Evolutionary conservation across 257 asterid genomes (phyloP).

Genomic region (Solanum sejunctum): DNA sequence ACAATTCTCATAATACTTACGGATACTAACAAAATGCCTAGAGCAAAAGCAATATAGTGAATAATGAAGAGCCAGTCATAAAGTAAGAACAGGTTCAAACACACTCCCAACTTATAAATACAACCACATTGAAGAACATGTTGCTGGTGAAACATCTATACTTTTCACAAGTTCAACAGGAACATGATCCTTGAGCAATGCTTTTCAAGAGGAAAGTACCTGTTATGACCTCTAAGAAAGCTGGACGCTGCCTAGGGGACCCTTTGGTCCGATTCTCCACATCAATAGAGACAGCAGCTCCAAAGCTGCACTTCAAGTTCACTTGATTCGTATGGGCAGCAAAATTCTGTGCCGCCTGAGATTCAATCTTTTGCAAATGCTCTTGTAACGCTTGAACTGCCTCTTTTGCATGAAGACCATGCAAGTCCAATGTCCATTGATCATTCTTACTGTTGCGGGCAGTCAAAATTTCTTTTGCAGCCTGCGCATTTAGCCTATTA

Average conservation of each 20-base stretch:
- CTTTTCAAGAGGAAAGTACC: slow-evolving; percentile 32
- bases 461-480: slow-evolving; percentile 66
- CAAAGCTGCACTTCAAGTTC: slow-evolving; percentile 14
- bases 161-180: no score
- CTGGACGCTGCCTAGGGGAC: slow-evolving; percentile 31
- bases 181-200: not conserved
- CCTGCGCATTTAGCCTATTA: slow-evolving; percentile 59
- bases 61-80: not conserved
- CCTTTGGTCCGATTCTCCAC: slow-evolving; percentile 18
- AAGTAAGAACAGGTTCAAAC: not conserved
- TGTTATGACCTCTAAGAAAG: slow-evolving; percentile 67
- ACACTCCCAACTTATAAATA: not conserved
- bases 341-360: slow-evolving; percentile 19
- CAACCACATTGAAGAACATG: not conserved
- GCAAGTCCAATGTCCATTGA: slow-evolving; percentile 75
- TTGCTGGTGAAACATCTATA: not conserved
- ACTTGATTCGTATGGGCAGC: slow-evolving; percentile 1
- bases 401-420: slow-evolving; percentile 89
- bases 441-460: slow-evolving; percentile 56
- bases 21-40: not conserved
- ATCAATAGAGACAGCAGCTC: slow-evolving; percentile 10
- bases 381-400: slow-evolving; percentile 74
- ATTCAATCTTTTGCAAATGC: slow-evolving; percentile 53
- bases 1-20: not conserved
- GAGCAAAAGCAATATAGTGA: not conserved